These are phyloP conservation scores for Mrakia blollopis DNA, from an alignment of 768 basidiomycete genomes.

Conservation along the genomic window DNA sequence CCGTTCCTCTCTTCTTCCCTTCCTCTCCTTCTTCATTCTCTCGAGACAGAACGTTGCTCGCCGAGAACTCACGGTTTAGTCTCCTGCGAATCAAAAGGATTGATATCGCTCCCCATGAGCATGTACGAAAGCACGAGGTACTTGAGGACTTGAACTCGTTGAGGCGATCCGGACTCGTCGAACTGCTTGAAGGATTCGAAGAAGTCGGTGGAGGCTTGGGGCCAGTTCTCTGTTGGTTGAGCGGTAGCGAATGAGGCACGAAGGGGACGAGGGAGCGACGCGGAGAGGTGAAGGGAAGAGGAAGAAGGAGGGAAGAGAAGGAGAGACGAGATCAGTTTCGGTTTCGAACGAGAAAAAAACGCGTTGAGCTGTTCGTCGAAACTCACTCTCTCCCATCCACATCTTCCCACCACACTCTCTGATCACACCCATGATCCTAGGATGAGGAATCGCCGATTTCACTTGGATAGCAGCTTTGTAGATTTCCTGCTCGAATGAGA, in stretches of 20 bases:
- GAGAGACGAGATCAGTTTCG: not conserved
- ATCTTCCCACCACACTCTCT: conserved; percentile 99
- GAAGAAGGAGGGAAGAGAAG: not conserved
- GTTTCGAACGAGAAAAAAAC: not conserved
- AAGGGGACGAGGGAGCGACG: not conserved
- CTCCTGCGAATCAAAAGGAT: conserved; percentile 98
- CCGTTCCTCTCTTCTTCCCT: not conserved
- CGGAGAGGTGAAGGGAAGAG: not conserved
- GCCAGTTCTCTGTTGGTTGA: conserved; percentile 72
- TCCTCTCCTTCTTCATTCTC: too few relatives aligned
- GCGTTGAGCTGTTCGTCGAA: not conserved
- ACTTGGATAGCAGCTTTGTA: conserved; percentile 92
- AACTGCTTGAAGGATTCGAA: conserved; percentile 99
- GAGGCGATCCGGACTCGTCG: conserved; percentile 93
- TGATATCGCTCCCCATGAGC: conserved; percentile 96
- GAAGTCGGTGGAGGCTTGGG: conserved; percentile 92
- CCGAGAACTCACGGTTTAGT: conserved; percentile 93
- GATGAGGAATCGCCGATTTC: conserved; percentile 94
- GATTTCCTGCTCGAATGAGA: conserved; percentile 63
- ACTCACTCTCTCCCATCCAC: conserved; percentile 99
- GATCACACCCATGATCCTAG: conserved; percentile 97
- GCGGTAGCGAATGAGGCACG: too few relatives aligned
- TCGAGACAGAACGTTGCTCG: too few relatives aligned
- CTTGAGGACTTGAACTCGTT: conserved; percentile 95
- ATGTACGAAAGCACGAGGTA: conserved; percentile 97